Base-by-base conservation (phyloP, 2,329 filamentous ascomycete genomes). In the Exophiala alcalophila region DNA sequence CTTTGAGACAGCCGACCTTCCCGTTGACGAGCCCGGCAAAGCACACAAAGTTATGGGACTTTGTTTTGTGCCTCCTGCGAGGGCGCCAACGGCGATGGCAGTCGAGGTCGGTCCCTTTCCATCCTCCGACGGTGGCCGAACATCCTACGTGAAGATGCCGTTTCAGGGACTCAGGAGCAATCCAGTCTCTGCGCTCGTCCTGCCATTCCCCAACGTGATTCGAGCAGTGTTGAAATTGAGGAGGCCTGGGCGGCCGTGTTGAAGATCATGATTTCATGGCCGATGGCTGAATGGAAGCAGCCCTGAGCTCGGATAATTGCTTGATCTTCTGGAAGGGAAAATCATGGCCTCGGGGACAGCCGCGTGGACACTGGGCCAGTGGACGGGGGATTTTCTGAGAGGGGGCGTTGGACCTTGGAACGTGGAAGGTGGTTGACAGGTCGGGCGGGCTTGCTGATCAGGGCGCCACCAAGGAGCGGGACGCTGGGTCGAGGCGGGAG, bases 1-100 rank as follows among this genome's bases (percentile, higher is more conserved):
- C 28, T 36, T 45, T 46, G 40, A 53, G 50, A 50, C 50, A 42
- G 40, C 33, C 38, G 37, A 26, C 41, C 33, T 30, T 32, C 23
- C 14, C 25, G 29, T 18, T 23, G 41, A 34, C n/a, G n/a, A n/a
- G n/a, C n/a, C n/a, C n/a, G n/a, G n/a, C n/a, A n/a, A n/a, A 21
- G 21, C 29, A 11, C 10, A 25, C 24, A 34, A 35, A 33, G 29
- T 29, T 21, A 23, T 28, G n/a, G 32, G 16, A 24, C 15, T 19
- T n/a, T n/a, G 29, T 19, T 35, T 34, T 25, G 29, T 19, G 21
- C 24, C 20, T 34, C n/a, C 34, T 42, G 32, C 35, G 38, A 48
- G 27, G 34, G 32, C 34, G 27, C 49, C 45, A 49, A 48, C 44
- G 6, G 39, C 26, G 27, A 27, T 11, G 21, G 12, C 16, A 19